Base-by-base conservation (phyloP, 345 rosid genomes). In the Salix caprea region DNA sequence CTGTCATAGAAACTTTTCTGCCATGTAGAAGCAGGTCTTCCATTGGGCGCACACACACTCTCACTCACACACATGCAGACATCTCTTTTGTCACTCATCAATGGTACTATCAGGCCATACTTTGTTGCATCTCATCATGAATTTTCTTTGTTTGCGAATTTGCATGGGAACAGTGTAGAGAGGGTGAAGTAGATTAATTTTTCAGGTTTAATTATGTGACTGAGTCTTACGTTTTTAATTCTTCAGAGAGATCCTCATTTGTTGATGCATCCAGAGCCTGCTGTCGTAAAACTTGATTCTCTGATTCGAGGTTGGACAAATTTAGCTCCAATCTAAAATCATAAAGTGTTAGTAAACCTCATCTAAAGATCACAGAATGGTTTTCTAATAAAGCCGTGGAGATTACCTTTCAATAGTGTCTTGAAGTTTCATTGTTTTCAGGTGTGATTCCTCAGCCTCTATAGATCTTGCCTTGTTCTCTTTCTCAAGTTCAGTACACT, bases 211-310 rank as follows among this genome's bases (percentile, higher is more conserved):
- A 67, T 16, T 23, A n/a, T 5, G 18, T 26, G 19, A 34, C 28
- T 19, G 68, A 50, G 70, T 61, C 73, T 44, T 82, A 88, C 93
- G 75, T 79, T 74, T 52, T 81, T 70, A 88, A 34, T 82, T 87
- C 90, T 74, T 32, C 87, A 13, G 84, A 78, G 66, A 82, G 82
- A 74, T 75, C 85, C 46, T 84, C 79, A 70, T 39, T 87, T 78
- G 84, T 71, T 70, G 91, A 76, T 82, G 80, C 70, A 16, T 72
- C 87, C 79, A 90, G 75, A 73, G 89, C 91, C 77, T 91, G 89
- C 71, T 91, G 94, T 50, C 90, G 92, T 73, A 89, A 83, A 78
- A 91, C 86, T 79, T 91, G 92, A 64, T 91, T 91, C 81, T 89
- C 94, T 48, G 90, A 85, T 80, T 90, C 92, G 39, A 89, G 86